These are phyloP conservation scores for Collybia nuda DNA, from an alignment of 768 basidiomycete species.

Conservation along the genomic window DNA sequence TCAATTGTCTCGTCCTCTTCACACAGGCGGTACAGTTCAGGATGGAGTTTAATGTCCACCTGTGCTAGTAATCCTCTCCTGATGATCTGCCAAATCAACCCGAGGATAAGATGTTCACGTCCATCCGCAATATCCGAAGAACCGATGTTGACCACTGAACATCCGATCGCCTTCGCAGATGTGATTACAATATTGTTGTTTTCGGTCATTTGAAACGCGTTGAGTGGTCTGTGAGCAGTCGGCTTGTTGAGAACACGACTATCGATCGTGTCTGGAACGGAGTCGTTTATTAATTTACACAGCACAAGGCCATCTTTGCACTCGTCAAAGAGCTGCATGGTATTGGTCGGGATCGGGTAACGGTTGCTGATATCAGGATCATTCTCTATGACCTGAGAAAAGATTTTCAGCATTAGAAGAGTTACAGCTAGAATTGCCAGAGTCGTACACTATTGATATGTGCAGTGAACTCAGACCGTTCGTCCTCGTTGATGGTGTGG, in stretches of 20 bases:
- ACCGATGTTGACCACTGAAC: conserved; percentile 98
- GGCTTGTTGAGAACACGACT: conserved; percentile 96
- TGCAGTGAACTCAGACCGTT: conserved; percentile 93
- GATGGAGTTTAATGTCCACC: conserved; percentile 98
- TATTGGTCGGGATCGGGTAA: conserved; percentile 91
- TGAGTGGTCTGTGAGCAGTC: conserved; percentile 75
- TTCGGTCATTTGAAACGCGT: conserved; percentile 99
- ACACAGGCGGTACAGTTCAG: conserved; percentile 92
- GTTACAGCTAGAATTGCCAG: background rate
- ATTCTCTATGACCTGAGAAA: conserved; percentile 78
- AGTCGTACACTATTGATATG: conserved; percentile 89
- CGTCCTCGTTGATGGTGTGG: conserved; percentile 98
- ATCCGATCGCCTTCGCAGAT: conserved; percentile 96
- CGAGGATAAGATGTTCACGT: conserved; percentile 93
- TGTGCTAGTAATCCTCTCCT: conserved; percentile 89
- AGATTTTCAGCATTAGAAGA: conserved; percentile 4
- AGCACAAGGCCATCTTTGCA: conserved; percentile 94
- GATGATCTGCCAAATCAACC: conserved; percentile 99
- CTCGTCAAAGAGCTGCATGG: conserved; percentile 99
- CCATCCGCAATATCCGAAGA: conserved; percentile 91
- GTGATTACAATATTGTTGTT: conserved; percentile 99
- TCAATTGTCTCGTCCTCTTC: conserved; percentile 98
- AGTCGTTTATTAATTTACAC: conserved; percentile 98
- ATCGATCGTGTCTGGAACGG: conserved; percentile 99
- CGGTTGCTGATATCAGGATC: conserved; percentile 82